phyloP scores from a whole-genome alignment of 306 rosid genomes.

The Castanospermum australe region DNA sequence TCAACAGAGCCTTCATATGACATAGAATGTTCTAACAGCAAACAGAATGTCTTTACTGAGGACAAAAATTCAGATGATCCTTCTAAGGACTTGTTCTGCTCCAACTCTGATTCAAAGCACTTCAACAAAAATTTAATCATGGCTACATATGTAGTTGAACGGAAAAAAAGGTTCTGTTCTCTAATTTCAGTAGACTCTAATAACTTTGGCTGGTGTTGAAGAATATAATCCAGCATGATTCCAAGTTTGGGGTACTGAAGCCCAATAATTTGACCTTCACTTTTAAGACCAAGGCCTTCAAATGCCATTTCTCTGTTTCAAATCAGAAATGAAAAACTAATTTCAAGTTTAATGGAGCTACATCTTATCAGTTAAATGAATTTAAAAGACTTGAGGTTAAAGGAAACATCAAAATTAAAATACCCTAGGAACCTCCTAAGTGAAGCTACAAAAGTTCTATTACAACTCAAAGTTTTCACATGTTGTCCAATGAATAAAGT shows the following conservation, averaged over 20 bases:
- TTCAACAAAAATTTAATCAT: constrained; percentile 78
- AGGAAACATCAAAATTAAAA: constrained; percentile 23
- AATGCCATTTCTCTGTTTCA: constrained; percentile 82
- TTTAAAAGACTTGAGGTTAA: not conserved
- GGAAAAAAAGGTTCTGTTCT: constrained; percentile 72
- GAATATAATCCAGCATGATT: constrained; percentile 71
- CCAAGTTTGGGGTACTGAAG: constrained; percentile 66
- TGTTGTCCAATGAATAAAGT: constrained; percentile 15
- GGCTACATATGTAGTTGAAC: constrained; percentile 66
- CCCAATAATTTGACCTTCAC: constrained; percentile 43
- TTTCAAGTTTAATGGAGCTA: constrained; percentile 13
- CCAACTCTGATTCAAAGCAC: constrained; percentile 77
- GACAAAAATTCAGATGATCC: constrained; percentile 48
- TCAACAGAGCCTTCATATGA: constrained; percentile 86
- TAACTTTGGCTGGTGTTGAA: constrained; percentile 74
- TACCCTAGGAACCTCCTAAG: constrained; percentile 5
- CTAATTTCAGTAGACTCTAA: constrained; percentile 64
- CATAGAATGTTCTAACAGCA: constrained; percentile 82
- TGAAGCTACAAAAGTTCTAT: not conserved
- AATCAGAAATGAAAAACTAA: constrained; percentile 13
- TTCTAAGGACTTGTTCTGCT: constrained; percentile 45
- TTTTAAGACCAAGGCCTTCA: constrained; percentile 75
- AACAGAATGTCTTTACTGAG: constrained; percentile 69
- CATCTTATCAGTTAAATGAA: constrained; percentile 9
- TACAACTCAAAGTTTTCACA: not conserved